These are phyloP conservation scores for carrot (Daucus carota) DNA, from an alignment of 129 eudicot species.

Conservation along the genomic window DH1_v3.0 NC_030386.2:3231001-3231500, in stretches of 20 bases:
- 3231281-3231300: conserved; percentile 50
- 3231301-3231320: conserved; percentile 94
- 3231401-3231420: conserved; percentile 29
- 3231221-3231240: conserved; percentile 12
- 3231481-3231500: conserved; percentile 28
- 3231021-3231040: no score
- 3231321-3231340: conserved; percentile 82
- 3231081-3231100: background rate
- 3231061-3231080: background rate
- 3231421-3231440: conserved; percentile 29
- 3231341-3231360: conserved; percentile 88
- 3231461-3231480: conserved; percentile 35
- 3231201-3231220: conserved; percentile 8
- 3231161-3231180: background rate
- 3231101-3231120: background rate
- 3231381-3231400: conserved; percentile 23
- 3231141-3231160: background rate
- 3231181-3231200: background rate
- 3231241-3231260: conserved; percentile 87
- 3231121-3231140: background rate
- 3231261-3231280: conserved; percentile 78
- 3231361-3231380: conserved; percentile 45
- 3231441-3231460: conserved; percentile 20
- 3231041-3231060: background rate
- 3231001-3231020: background rate